Percentiles rank a stretch among this genome's conserved stretches.
phyloP scores from a whole-genome alignment of 305 asterid genomes.

The Stenogyne calaminthoides region DNA sequence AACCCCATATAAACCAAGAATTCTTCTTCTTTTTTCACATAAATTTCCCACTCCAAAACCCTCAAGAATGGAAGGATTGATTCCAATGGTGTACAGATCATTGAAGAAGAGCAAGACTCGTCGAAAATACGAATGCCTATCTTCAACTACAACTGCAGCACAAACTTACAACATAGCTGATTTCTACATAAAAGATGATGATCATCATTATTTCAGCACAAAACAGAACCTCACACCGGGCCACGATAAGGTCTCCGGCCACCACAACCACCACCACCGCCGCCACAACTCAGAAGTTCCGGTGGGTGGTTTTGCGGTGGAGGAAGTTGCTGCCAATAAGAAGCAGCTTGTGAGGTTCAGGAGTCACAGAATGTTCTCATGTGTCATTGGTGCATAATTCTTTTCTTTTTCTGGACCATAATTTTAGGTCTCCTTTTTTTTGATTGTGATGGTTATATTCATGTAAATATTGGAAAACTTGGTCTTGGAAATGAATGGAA shows the following conservation, averaged over 20 bases:
- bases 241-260: slow-evolving; percentile 3
- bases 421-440: too few relatives aligned
- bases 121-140: slow-evolving; percentile 55
- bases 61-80: slow-evolving; percentile 61
- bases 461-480: slow-evolving; percentile 14
- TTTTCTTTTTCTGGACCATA: too few relatives aligned
- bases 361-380: slow-evolving; percentile 68
- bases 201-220: slow-evolving; percentile 3
- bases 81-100: slow-evolving; percentile 67
- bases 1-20: slow-evolving; percentile 36
- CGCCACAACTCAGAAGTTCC: slow-evolving; percentile 43
- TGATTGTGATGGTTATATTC: background rate
- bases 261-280: slow-evolving; percentile 38
- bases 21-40: background rate
- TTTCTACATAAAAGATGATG: slow-evolving; percentile 41
- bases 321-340: slow-evolving; percentile 26
- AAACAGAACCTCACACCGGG: background rate
- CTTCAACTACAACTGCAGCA: slow-evolving; percentile 43
- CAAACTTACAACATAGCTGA: slow-evolving; percentile 44
- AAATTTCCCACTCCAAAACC: background rate
- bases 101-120: slow-evolving; percentile 55
- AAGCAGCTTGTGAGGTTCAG: slow-evolving; percentile 67
- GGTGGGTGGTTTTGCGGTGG: slow-evolving; percentile 19
- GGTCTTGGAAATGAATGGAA: slow-evolving; percentile 3
- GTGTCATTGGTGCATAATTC: slow-evolving; percentile 54